Evolutionary conservation across 371 early-diverging fungal genomes (phyloP), one percentile per base, ranked within the genome.

Genomic region (Rhizomucor pusillus): DNA sequence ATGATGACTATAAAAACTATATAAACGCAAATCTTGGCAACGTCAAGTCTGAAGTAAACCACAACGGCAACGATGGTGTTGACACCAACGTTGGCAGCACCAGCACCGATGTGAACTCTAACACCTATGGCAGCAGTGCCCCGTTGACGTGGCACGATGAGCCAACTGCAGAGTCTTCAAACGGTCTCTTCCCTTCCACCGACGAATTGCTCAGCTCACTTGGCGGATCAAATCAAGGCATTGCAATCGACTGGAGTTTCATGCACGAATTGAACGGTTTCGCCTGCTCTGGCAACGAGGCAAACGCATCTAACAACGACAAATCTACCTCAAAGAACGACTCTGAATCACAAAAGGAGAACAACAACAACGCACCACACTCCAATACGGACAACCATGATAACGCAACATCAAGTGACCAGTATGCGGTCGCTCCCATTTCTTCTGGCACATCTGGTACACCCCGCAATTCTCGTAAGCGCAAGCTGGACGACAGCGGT

Each of bases 131-230:
- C 22, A 29, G n/a, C 46, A 45, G 46, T 37, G 39, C 24, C 5
- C 36, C 49, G 3, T 13, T 20, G 3, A 25, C 57, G n/a, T 56
- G 49, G 22, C 50, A 56, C 7, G 52, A 52, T 18, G 47, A 45
- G 37, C 25, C 50, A 14, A 34, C 51, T 29, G 54, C 56, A 10
- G 29, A 47, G n/a, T 23, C 41, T 10, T 48, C 64, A 12, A 63
- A 73, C 20, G 50, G 43, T 35, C 69, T 73, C 22, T 73, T 73
- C 43, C 73, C 73, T 51, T 69, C 73, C 25, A 50, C 22, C 22
- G 16, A 5, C 16, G 54, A 19, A 13, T n/a, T n/a, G n/a, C n/a
- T n/a, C n/a, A n/a, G n/a, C n/a, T n/a, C n/a, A n/a, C 29, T 29
- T 7, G 3, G 29, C 7, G 29, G 29, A 29, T 29, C 29, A 29